These are phyloP conservation scores for Jacaranda mimosifolia DNA, from an alignment of 257 asterid genomes.

Conservation along the genomic window DNA sequence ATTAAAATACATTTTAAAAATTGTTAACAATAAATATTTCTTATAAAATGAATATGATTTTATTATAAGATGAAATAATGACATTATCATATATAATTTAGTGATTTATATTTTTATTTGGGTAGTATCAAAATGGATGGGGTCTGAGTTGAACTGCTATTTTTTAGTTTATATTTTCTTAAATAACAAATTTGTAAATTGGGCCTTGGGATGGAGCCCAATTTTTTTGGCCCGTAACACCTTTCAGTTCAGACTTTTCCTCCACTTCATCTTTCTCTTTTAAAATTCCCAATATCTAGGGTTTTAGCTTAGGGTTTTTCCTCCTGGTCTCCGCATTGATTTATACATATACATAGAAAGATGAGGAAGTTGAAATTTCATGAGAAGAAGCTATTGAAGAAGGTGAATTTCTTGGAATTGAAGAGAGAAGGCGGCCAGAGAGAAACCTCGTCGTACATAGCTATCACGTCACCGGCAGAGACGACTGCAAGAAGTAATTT, in stretches of 20 bases:
- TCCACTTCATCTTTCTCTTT: not conserved
- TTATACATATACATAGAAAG: slow-evolving; percentile 15
- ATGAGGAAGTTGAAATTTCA: slow-evolving; percentile 92
- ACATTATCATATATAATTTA: no score
- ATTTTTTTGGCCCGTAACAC: not conserved
- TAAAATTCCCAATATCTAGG: slow-evolving; percentile 38
- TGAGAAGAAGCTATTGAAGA: slow-evolving; percentile 86
- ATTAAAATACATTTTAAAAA: no score
- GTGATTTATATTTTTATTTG: no score
- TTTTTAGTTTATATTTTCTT: no score
- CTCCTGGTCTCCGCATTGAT: slow-evolving; percentile 20
- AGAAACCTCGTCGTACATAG: slow-evolving; percentile 76
- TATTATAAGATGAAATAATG: no score
- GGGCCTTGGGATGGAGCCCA: slow-evolving; percentile 16
- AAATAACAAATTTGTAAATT: not conserved
- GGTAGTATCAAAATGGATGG: no score
- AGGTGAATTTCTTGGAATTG: slow-evolving; percentile 82
- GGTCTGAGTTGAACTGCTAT: no score
- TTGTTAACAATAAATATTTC: no score
- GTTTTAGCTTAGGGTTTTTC: slow-evolving; percentile 35
- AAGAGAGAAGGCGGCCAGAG: slow-evolving; percentile 93
- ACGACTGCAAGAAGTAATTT: slow-evolving; percentile 84
- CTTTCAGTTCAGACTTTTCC: no score
- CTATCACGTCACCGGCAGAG: slow-evolving; percentile 83
- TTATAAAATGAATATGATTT: no score